Base-by-base conservation (phyloP, 371 early-diverging fungal species). In the Dinochytrium kinnereticum region DNA sequence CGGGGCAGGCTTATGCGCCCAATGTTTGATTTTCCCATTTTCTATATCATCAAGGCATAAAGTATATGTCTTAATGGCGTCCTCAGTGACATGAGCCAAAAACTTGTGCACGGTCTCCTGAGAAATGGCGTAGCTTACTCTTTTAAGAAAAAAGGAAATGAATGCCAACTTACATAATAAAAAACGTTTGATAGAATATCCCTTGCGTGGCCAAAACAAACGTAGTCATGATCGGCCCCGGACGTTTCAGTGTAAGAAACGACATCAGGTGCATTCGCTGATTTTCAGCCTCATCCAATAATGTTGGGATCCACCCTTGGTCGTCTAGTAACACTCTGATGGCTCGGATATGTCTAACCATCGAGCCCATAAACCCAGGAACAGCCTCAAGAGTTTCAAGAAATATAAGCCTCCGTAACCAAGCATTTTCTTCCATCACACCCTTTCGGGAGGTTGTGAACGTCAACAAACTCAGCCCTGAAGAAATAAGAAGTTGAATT, bases 351-450 rank as follows among this genome's bases (percentile, higher is more conserved):
- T 98, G 98, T 1, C 96, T 85, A 24, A 93, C 80, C 86, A 94
- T 87, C 7, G 90, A 97, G 34, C 92, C 97, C 0, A 96, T 95
- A 92, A 96, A 93, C 21, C 96, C 81, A 15, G 98, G 97, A 19
- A 96, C 93, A 2, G 84, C 90, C 17, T 90, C 90, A 39, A 90
- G 88, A 0, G 92, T 90, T 71, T 91, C 92, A 24, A 90, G 76
- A 44, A 86, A 83, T 24, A 86, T 78, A 10, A 55, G 28, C 10
- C 57, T 13, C 7, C 57, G 57, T 7, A 55, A 55, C 57, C 57
- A 55, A 10, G 24, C 10, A 17, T 17, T 30, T 55, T 7, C 10
- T 7, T 10, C 28, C 15, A 55, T 13, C 15, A 55, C 7, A 21
- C 26, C 21, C 13, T 7, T 13, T 17, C 10, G 7, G 10, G 24